Base-by-base conservation (phyloP, 768 basidiomycete species). In the Suillus occidentalis region DNA sequence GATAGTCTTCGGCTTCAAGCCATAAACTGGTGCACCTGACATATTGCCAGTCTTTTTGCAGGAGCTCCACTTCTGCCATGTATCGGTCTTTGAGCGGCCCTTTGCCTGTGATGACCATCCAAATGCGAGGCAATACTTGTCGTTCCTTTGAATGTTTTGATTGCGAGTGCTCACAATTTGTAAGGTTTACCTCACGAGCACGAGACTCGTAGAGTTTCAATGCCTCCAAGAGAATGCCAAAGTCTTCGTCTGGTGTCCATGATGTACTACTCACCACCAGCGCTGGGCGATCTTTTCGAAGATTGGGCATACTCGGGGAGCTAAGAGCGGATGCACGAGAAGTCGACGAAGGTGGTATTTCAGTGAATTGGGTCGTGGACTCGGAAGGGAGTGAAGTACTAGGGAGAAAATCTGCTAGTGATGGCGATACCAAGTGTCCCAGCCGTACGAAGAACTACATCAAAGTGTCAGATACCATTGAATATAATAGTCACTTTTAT, bases 231-330 rank as follows among this genome's bases (percentile, higher is more conserved):
- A 99, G 85, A 60, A 97, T 85, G 10, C 84, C 79, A 68, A 99
- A 98, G 74, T 99, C 95, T 75, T 99, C 97, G 71, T 99, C 97
- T 7, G 94, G 87, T 1, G 97, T 99, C 97, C 97, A 99, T 18
- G 92, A 95, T 1, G 97, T 99, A 68, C 94, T 93, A 28, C 92
- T 94, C 34, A 99, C 88, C 20, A 98, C 68, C 2, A 99, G 79
- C 1, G 94, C 95, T 5, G 95, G 94, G 63, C 96, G 82, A 67
- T 94, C 92, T 2, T 78, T 70, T 40, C 92, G 85, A 31, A 87
- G 76, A n/a, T 72, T 71, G 6, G 90, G 87, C 70, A 80, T 74
- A 43, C 69, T 72, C 34, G 73, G 62, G 37, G 53, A 31, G 28
- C 65, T 61, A 50, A 72, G 67, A 22, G 49, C 62, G 9, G 69